Evolutionary conservation across 169 alveolate genomes (phyloP).

Genomic region (Plasmodium cynomolgi): DNA sequence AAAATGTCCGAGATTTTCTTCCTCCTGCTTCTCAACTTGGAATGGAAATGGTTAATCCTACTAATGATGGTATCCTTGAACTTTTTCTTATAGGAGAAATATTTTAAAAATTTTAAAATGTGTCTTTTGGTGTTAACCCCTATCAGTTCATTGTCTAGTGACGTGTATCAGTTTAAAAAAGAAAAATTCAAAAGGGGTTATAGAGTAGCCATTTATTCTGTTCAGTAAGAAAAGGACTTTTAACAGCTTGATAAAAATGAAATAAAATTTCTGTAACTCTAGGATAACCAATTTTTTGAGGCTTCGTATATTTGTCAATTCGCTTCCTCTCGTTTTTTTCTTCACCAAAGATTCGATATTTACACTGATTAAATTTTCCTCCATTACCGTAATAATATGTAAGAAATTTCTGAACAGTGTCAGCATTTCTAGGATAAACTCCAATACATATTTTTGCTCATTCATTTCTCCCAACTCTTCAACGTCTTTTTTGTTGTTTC

Average conservation of each 20-base stretch:
- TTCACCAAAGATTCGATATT: constrained; percentile 22
- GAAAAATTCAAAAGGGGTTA: constrained; percentile 50
- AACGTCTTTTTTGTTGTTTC: background rate
- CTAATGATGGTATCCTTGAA: constrained; percentile 35
- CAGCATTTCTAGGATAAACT: constrained; percentile 15
- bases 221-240: constrained; percentile 15
- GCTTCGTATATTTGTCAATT: constrained; percentile 24
- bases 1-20: constrained; percentile 33
- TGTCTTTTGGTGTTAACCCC: constrained; percentile 37
- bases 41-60: constrained; percentile 27
- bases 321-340: constrained; percentile 43
- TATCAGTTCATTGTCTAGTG: constrained; percentile 30
- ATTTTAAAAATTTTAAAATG: constrained; percentile 35
- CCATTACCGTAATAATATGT: constrained; percentile 14
- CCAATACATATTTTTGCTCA: constrained; percentile 16
- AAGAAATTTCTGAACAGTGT: constrained; percentile 20
- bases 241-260: constrained; percentile 39
- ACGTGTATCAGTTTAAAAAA: constrained; percentile 45
- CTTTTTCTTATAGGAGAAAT: constrained; percentile 52
- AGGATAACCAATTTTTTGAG: constrained; percentile 30
- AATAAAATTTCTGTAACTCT: constrained; percentile 56
- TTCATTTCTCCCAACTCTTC: background rate
- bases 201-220: constrained; percentile 16
- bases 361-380: constrained; percentile 40
- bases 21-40: constrained; percentile 38